Conservation (phyloP, 768 basidiomycete genomes). For the Mycena olivaceomarginata region DNA sequence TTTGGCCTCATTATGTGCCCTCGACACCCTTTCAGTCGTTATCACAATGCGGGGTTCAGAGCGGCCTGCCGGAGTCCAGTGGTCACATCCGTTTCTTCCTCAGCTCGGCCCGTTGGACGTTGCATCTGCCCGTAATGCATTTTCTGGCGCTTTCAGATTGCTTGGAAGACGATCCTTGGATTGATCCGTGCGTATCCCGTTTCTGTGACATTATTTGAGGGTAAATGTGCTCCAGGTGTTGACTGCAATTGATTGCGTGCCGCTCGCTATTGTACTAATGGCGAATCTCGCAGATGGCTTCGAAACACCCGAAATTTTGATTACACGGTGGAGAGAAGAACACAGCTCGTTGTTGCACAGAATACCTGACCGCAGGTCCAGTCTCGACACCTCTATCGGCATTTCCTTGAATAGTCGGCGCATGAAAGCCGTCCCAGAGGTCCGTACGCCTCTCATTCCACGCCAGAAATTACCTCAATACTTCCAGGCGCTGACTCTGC, state of each 20-base stretch:
- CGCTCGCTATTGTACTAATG: slow-evolving; percentile 48
- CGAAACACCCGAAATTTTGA: slow-evolving; percentile 29
- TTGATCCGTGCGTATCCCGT: slow-evolving; percentile 35
- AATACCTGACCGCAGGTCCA: slow-evolving; percentile 35
- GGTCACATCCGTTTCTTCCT: slow-evolving; percentile 46
- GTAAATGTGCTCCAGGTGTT: slow-evolving; percentile 17
- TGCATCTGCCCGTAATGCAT: slow-evolving; percentile 42
- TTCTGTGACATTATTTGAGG: background rate
- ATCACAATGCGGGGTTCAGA: slow-evolving; percentile 49
- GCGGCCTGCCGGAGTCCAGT: slow-evolving; percentile 44
- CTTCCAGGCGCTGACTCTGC: slow-evolving; percentile 39
- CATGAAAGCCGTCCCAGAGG: slow-evolving; percentile 45
- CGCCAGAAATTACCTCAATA: background rate
- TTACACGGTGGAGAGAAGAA: slow-evolving; percentile 43
- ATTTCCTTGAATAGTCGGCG: slow-evolving; percentile 45
- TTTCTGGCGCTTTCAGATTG: slow-evolving; percentile 47
- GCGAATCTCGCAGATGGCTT: slow-evolving; percentile 43
- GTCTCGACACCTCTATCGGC: slow-evolving; percentile 47
- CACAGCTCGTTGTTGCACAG: slow-evolving; percentile 43
- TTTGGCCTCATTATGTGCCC: slow-evolving; percentile 33
- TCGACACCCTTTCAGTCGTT: slow-evolving; percentile 41
- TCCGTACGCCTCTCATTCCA: background rate
- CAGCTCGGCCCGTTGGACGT: slow-evolving; percentile 44
- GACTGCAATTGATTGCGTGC: slow-evolving; percentile 43
- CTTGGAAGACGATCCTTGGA: slow-evolving; percentile 41